Conservation (phyloP, 2,329 filamentous ascomycete species). For the Alternaria postmessia region DNA sequence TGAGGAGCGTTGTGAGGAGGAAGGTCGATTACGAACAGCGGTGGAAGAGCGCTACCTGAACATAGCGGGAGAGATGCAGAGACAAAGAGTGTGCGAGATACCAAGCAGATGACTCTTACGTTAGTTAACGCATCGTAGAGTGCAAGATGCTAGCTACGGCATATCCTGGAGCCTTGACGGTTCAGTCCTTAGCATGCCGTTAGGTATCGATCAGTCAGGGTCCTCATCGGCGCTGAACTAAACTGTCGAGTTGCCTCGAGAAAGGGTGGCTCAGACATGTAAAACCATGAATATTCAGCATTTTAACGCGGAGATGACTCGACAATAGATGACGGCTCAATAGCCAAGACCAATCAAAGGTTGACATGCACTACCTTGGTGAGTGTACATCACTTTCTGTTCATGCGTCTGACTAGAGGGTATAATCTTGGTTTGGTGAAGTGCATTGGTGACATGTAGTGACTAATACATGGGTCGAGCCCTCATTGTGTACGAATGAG, state of each 20-base stretch:
- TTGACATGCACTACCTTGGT: not conserved
- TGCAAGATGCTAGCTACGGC: not conserved
- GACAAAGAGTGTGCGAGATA: not conserved
- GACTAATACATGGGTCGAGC: too few species aligned
- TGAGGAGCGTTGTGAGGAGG: constrained; percentile 51
- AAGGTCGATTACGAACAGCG: constrained; percentile 52
- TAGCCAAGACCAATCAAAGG: not conserved
- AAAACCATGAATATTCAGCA: not conserved
- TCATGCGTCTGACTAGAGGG: too few species aligned
- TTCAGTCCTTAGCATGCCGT: not conserved
- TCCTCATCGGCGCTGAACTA: not conserved
- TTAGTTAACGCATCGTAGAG: not conserved
- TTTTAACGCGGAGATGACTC: not conserved
- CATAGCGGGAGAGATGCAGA: not conserved
- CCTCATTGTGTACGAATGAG: too few species aligned
- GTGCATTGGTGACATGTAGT: too few species aligned
- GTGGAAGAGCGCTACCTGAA: constrained; percentile 52
- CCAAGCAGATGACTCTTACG: not conserved
- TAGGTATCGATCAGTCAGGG: not conserved
- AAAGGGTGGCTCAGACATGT: not conserved
- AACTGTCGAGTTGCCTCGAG: not conserved
- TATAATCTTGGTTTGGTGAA: too few species aligned
- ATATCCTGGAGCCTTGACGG: not conserved
- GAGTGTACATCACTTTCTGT: not conserved
- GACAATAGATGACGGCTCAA: not conserved